Base-by-base conservation (phyloP, 2,329 filamentous ascomycete genomes). In the Paradendryphiella salina region DNA sequence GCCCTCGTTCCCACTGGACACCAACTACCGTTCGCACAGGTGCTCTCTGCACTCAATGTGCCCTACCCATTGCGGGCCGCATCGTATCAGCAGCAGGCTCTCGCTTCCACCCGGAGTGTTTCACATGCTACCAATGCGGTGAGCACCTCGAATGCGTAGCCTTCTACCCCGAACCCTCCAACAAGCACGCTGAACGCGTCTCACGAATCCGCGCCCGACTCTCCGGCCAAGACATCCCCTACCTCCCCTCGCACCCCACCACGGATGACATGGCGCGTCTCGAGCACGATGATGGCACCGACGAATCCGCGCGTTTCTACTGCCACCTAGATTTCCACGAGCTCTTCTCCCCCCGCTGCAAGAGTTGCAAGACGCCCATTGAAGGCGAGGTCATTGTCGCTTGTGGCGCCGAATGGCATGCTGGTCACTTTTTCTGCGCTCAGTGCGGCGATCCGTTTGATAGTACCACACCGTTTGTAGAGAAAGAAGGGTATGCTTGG, bases 251-350 rank as follows among this genome's bases (percentile, higher is more conserved):
- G 4, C 65, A 69, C 48, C 59, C 69, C 1, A 84, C 85, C 2
- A 83, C 82, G 23, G 77, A 83, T 69, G 86, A 85, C 9, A 81
- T 82, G 73, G 80, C 46, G n/a, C 59, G 61, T 6, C 63, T 80
- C 2, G 86, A 89, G 32, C 60, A 69, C 21, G 67, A 73, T 33
- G 88, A 93, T 62, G 86, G 87, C 34, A 53, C 41, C 18, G 88
- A 93, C 69, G 81, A 83, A 31, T 53, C 63, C 2, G 80, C 90
- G 37, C 85, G 93, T 9, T 97, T 97, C 81, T 99, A 89, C 77
- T 99, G 94, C 75, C 93, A 97, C 71, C 82, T 99, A n/a, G 94
- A 99, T 77, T 99, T 92, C 83, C 94, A 99, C 73, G 94, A 99
- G 75, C 79, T 88, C 46, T 99, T 90, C 74, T 91, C 89, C 26